Conservation (phyloP, 768 basidiomycete species). For the Boletus vermiculosoides region DNA sequence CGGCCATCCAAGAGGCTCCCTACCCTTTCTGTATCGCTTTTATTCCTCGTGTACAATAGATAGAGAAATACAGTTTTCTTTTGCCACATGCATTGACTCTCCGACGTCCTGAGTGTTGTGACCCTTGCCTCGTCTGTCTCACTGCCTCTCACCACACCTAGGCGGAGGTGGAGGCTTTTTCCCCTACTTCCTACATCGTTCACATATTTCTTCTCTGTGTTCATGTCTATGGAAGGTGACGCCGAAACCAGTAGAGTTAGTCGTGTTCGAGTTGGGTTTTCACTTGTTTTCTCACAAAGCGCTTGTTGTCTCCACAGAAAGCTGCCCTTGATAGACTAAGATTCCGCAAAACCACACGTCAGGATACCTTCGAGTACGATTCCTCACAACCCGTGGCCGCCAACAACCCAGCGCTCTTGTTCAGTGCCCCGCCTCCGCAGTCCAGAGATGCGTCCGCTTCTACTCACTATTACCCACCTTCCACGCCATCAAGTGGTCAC, state of each 20-base stretch:
- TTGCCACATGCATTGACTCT: conserved; percentile 54
- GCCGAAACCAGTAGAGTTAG: conserved; percentile 51
- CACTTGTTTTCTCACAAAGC: conserved; percentile 33
- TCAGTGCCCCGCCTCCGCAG: conserved; percentile 51
- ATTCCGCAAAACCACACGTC: conserved; percentile 45
- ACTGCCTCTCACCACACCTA: conserved; percentile 23
- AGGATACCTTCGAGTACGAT: conserved; percentile 26
- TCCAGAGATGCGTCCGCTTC: conserved; percentile 73
- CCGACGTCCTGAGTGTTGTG: conserved; percentile 43
- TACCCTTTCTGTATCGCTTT: conserved; percentile 21
- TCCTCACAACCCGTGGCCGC: conserved; percentile 55
- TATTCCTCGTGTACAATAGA: conserved; percentile 31
- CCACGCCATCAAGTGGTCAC: conserved; percentile 41
- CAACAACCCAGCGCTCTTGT: conserved; percentile 52
- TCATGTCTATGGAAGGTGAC: conserved; percentile 51
- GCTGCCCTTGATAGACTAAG: conserved; percentile 45
- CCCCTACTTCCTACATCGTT: conserved; percentile 14
- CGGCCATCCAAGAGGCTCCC: conserved; percentile 3
- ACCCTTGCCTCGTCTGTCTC: conserved; percentile 31
- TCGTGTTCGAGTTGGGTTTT: conserved; percentile 31
- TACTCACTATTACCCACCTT: conserved; percentile 57
- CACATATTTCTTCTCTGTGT: conserved; percentile 22
- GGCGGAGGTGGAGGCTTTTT: conserved; percentile 13
- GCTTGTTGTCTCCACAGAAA: conserved; percentile 37
- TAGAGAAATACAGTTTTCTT: conserved; percentile 39